Conservation (phyloP, 495 filamentous ascomycete genomes). For the Extremus antarcticus region DNA sequence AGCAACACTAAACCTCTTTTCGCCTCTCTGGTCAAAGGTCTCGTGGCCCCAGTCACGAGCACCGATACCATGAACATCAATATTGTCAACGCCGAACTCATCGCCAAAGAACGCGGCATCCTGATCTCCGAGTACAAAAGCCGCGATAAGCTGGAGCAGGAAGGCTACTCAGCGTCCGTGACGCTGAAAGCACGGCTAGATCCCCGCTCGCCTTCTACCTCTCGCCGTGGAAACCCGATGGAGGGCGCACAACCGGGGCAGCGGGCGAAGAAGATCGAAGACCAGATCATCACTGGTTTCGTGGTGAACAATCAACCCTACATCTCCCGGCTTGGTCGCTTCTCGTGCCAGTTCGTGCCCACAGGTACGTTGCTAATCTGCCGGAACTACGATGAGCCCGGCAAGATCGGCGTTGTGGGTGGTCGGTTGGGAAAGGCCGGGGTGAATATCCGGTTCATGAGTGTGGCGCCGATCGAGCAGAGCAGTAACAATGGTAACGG, state of each 20-base stretch:
- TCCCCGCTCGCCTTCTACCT: slow-evolving; percentile 13
- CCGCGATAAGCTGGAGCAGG: slow-evolving; percentile 34
- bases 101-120: slow-evolving; percentile 59
- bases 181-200: slow-evolving; percentile 40
- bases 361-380: slow-evolving; percentile 54
- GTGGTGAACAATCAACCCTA: slow-evolving; percentile 45
- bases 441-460: slow-evolving; percentile 65
- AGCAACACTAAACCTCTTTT: slow-evolving; percentile 59
- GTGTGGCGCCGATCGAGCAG: slow-evolving; percentile 43
- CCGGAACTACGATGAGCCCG: slow-evolving; percentile 60
- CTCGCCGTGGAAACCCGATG: not conserved
- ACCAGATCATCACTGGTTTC: slow-evolving; percentile 56
- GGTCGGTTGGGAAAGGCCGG: slow-evolving; percentile 47
- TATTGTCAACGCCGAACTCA: slow-evolving; percentile 60
- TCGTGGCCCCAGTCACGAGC: slow-evolving; percentile 48
- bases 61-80: slow-evolving; percentile 53
- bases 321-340: slow-evolving; percentile 56
- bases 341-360: slow-evolving; percentile 52
- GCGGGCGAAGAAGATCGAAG: slow-evolving; percentile 16
- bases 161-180: slow-evolving; percentile 50
- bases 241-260: not conserved
- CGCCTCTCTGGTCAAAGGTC: slow-evolving; percentile 57
- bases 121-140: slow-evolving; percentile 53
- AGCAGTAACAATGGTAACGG: slow-evolving; percentile 3
- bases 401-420: slow-evolving; percentile 64